Evolutionary conservation across 495 filamentous ascomycete genomes (phyloP).

Genomic region (Trichodelitschia bisporula): DNA sequence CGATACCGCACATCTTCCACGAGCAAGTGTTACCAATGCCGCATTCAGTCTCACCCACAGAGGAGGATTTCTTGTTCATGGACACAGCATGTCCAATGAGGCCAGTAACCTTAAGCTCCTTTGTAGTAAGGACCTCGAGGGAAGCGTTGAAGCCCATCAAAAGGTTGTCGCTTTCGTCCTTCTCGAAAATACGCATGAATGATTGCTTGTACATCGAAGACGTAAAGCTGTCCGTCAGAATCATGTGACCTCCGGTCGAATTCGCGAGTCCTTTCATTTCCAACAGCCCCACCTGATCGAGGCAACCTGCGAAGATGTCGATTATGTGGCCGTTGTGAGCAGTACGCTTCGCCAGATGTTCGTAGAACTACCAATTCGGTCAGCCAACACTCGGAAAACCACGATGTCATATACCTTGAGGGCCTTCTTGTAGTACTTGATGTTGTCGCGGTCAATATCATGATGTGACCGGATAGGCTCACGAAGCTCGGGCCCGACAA

Average conservation of each 20-base stretch:
- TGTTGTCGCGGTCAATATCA: constrained; percentile 95
- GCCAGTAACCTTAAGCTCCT: constrained; percentile 95
- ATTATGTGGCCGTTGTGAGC: constrained; percentile 94
- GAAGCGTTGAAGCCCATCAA: constrained; percentile 98
- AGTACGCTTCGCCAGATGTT: constrained; percentile 82
- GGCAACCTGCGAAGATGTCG: constrained; percentile 93
- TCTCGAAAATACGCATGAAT: constrained; percentile 92
- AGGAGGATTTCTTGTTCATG: constrained; percentile 91
- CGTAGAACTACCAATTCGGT: constrained; percentile 55
- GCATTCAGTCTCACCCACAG: constrained; percentile 93
- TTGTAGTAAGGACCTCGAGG: constrained; percentile 88
- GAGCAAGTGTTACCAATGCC: constrained; percentile 97
- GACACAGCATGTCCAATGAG: constrained; percentile 93
- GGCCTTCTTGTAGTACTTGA: constrained; percentile 99
- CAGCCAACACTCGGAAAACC: constrained; percentile 2
- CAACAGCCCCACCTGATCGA: constrained; percentile 91
- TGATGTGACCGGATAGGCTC: constrained; percentile 97
- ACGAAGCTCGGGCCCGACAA: constrained; percentile 89
- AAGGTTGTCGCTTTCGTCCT: constrained; percentile 80
- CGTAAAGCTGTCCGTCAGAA: constrained; percentile 95
- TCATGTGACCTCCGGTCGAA: constrained; percentile 93
- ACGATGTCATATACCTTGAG: constrained; percentile 41
- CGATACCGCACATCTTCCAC: constrained; percentile 99
- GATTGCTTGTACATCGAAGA: constrained; percentile 99
- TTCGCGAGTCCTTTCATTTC: constrained; percentile 98